A percentile compares a stretch with the other conserved stretches of the same genome.
Evolutionary conservation across 2,329 filamentous ascomycete species (phyloP).

Genomic region (Purpureocillium lavendulum): DNA sequence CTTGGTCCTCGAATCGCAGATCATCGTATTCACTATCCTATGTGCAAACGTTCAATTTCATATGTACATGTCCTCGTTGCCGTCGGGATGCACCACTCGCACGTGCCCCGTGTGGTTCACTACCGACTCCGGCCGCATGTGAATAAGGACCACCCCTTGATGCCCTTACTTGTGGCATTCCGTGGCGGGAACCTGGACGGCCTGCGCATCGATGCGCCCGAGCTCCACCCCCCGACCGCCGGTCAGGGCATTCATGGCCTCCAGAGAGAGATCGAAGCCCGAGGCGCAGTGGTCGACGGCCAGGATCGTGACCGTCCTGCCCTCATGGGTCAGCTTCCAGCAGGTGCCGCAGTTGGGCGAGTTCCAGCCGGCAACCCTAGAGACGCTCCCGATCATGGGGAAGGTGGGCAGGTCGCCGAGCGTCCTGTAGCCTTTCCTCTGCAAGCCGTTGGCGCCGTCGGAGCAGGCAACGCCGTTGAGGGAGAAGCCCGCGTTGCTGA

Average conservation of each 20-base stretch:
- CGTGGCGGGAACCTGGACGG: too few species aligned
- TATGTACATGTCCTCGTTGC: too few species aligned
- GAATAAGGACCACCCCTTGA: too few species aligned
- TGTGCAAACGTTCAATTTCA: too few species aligned
- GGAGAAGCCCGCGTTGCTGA: constrained; percentile 51
- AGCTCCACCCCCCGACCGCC: constrained; percentile 33
- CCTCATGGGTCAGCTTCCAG: constrained; percentile 45
- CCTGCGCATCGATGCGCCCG: too few species aligned
- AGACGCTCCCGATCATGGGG: constrained; percentile 48
- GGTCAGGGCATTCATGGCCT: constrained; percentile 48
- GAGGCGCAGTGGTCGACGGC: constrained; percentile 42
- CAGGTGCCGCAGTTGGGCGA: constrained; percentile 49
- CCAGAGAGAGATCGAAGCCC: constrained; percentile 48
- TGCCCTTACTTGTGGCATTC: too few species aligned
- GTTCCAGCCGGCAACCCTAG: constrained; percentile 47
- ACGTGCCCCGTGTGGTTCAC: too few species aligned
- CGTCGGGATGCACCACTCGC: too few species aligned
- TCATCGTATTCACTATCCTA: too few species aligned
- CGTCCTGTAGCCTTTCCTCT: constrained; percentile 47
- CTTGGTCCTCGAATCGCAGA: too few species aligned
- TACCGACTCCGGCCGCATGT: too few species aligned
- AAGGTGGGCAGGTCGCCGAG: constrained; percentile 43
- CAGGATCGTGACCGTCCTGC: constrained; percentile 42
- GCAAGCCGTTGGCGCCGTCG: constrained; percentile 58
- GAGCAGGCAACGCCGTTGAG: constrained; percentile 56